Evolutionary conservation across 148 eudicot species (phyloP).

Genomic region (Fallopia convolvulus): DNA sequence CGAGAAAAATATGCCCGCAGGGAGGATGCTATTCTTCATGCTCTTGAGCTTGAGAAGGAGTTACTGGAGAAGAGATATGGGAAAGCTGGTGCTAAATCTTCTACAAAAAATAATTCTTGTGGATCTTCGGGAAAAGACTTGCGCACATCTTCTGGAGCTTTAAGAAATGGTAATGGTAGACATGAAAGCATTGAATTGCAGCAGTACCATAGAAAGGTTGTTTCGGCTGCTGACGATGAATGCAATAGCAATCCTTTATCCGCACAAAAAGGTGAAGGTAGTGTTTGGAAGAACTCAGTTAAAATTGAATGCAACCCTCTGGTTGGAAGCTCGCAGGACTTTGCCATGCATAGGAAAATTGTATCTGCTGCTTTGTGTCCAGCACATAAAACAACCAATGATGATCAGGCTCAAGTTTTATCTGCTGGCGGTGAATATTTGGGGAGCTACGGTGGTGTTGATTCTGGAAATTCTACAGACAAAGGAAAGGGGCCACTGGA

Average conservation of each 20-base stretch:
- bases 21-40: conserved; percentile 97
- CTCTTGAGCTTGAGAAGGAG: conserved; percentile 88
- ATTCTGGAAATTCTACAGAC: conserved; percentile 24
- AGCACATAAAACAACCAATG: conserved; percentile 23
- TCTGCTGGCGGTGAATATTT: conserved; percentile 21
- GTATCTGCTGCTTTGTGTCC: conserved; percentile 27
- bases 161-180: conserved; percentile 43
- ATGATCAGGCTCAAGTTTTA: conserved; percentile 24
- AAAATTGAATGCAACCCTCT: conserved; percentile 29
- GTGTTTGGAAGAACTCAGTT: conserved; percentile 23
- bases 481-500: conserved; percentile 41
- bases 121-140: conserved; percentile 31
- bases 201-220: conserved; percentile 28
- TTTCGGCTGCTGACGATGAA: conserved; percentile 28
- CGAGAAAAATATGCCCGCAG: conserved; percentile 97
- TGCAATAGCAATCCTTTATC: conserved; percentile 19
- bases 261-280: conserved; percentile 26
- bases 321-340: conserved; percentile 44
- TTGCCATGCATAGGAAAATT: conserved; percentile 32
- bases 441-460: conserved; percentile 23
- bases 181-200: conserved; percentile 22
- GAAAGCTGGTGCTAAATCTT: conserved; percentile 30
- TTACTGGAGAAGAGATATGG: conserved; percentile 53
- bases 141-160: conserved; percentile 27
- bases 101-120: conserved; percentile 30